Base-by-base conservation (phyloP, 106 monocot genomes). In the Chionographis japonica region DNA sequence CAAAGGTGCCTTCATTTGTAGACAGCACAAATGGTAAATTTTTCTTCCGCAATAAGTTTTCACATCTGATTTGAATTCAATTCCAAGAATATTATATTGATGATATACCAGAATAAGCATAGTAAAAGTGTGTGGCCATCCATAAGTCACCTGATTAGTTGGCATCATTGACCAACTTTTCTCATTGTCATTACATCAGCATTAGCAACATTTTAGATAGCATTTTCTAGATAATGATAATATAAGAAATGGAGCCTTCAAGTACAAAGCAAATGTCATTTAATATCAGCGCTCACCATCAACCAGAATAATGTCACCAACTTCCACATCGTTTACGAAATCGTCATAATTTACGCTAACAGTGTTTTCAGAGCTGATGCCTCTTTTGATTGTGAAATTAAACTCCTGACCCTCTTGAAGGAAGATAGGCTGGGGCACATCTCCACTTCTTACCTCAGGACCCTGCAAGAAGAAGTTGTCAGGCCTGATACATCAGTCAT, bases 281-380 rank as follows among this genome's bases (percentile, higher is more conserved):
- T 35, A 18, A 16, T 3, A 49, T 72, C 4, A 18, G 37, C 38
- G 64, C 80, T 83, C 60, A 90, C 90, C 90, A 77, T 90, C 90
- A 54, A 90, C 86, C 70, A 90, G 71, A 62, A 90, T 77, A 62
- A 74, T 90, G 66, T 90, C 90, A 70, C 78, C 81, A 73, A 71
- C 73, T 74, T 83, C 90, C 55, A 90, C 90, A 76, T 90, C 90
- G 71, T 86, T 83, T 19, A 90, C 75, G 74, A 90, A 90, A 69
- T 86, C 90, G 76, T 90, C 90, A 76, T 90, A 90, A 70, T 90
- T 90, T 39, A 90, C 86, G 20, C 83, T 81, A 41, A 90, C 86
- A 67, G 84, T 86, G 53, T 86, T 51, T 67, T 90, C 80, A 52
- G 78, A 62, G 73, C 72, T 75, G 54, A 90, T 72, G 61, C 80